Evolutionary conservation across 257 asterid species (phyloP).

Genomic region (Ilex asprella): DNA sequence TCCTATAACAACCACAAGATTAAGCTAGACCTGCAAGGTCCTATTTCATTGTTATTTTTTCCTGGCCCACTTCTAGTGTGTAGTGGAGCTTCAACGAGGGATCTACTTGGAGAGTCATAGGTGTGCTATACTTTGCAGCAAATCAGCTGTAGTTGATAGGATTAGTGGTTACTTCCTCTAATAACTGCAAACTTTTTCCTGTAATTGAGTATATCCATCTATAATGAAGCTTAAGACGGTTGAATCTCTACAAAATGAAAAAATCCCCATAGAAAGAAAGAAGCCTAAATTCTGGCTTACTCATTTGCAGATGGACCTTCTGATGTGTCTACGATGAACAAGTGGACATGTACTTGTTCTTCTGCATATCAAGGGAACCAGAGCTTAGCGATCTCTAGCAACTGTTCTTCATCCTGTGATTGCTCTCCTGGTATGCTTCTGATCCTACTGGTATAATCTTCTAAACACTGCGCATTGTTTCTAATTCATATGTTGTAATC

Average conservation of each 20-base stretch:
- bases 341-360: constrained; percentile 83
- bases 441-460: constrained; percentile 4
- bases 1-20: too few relatives aligned
- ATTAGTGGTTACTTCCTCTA: too few relatives aligned
- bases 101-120: background rate
- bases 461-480: background rate
- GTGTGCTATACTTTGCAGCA: too few relatives aligned
- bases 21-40: background rate
- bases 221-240: too few relatives aligned
- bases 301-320: constrained; percentile 27
- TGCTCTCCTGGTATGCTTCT: constrained; percentile 63
- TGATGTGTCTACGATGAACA: constrained; percentile 29
- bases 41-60: background rate
- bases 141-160: too few relatives aligned
- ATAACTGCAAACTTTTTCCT: too few relatives aligned
- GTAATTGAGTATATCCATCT: too few relatives aligned
- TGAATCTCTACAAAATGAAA: too few relatives aligned
- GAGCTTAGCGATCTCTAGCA: constrained; percentile 25
- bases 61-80: background rate
- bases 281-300: background rate
- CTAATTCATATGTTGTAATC: too few relatives aligned
- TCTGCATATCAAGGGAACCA: constrained; percentile 28
- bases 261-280: background rate
- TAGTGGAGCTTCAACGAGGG: background rate
- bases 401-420: constrained; percentile 78